Base-by-base conservation (phyloP, 1,139 yeast genomes). In the Sugiyamaella castrensis region DNA sequence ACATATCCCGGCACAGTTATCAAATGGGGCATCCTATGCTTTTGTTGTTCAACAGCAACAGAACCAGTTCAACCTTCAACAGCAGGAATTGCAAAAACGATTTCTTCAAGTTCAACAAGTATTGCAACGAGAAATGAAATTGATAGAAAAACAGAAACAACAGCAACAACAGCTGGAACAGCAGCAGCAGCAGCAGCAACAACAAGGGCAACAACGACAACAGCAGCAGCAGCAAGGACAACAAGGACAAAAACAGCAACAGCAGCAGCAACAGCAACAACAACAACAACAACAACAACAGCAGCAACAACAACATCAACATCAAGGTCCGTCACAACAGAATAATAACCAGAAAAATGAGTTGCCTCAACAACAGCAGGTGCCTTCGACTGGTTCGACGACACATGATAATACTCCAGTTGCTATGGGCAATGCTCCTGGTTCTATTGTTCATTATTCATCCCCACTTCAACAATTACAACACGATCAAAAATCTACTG, bases 1-100 rank as follows among this genome's bases (percentile, higher is more conserved):
- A 7, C 61, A 58, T 40, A 44, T 46, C n/a, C 53, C 54, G 7
- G 51, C 56, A 9, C 49, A 49, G 41, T 45, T 52, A 38, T 48
- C 54, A 13, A 37, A 26, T 16, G 51, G 47, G 5, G 43, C 38
- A 10, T 37, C 39, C 2, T 46, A 48, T 41, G 31, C 38, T 8
- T 44, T 41, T 16, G 27, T 44, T 11, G 32, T 44, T 19, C 54
- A 51, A 16, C 52, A 51, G 12, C 53, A 51, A 16, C 52, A 51
- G 27, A 47, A 45, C 16, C 48, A 48, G 32, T 43, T 37, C 31
- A 31, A 35, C 19, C 26, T 43, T 16, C 47, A 43, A 31, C 47
- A 34, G 31, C 40, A 35, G 2, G 46, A 42, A 26, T 11, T 33
- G 28, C 46, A 42, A 15, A 42, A 42, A n/a, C 34, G 46, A 28